Base-by-base conservation (phyloP, 1,139 yeast genomes). In the Tardiomyces blankii region DNA sequence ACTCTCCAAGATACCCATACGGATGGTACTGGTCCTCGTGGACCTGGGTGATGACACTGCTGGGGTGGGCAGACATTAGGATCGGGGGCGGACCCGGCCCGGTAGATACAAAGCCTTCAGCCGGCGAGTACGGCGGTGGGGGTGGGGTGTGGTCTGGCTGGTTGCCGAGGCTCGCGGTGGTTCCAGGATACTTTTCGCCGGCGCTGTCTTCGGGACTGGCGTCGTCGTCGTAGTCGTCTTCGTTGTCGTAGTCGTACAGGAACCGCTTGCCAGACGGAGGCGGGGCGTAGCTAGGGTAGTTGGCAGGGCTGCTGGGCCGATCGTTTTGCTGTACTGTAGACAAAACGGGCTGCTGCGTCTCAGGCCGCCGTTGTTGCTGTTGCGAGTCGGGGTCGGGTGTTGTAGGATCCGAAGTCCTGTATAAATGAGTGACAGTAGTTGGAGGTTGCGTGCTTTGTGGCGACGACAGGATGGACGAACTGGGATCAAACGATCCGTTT, bases 11-110 rank as follows among this genome's bases (percentile, higher is more conserved):
- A 13, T 51, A 42, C 27, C 40, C 49, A 11, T 46, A 45, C 7
- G 50, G 46, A 5, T 48, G 43, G 21, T 42, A 44, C 18, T 42
- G 40, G 32, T 30, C 47, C n/a, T 45, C 49, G 30, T 32, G 21
- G 18, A 54, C 68, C 54, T 64, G 69, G 21, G 67, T 63, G 44
- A 65, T 60, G 42, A 64, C 56, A 18, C 35, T 30, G 35, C 35
- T 30, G 35, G 35, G 35, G 35, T 30, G 35, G 11, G 61, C 52
- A 12, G 35, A 30, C 35, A 30, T 30, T 4, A 30, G 35, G 21
- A 49, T 47, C 6, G 55, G 53, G 14, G 42, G 18, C 23, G 53
- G 56, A 14, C 59, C 48, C 3, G 61, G 54, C 63, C 59, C 59
- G 38, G 53, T 43, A 50, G 49, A 55, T 7, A 54, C 46, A 45